Conservation (phyloP, 2,329 filamentous ascomycete genomes). For the Arthroderma uncinatum region DNA sequence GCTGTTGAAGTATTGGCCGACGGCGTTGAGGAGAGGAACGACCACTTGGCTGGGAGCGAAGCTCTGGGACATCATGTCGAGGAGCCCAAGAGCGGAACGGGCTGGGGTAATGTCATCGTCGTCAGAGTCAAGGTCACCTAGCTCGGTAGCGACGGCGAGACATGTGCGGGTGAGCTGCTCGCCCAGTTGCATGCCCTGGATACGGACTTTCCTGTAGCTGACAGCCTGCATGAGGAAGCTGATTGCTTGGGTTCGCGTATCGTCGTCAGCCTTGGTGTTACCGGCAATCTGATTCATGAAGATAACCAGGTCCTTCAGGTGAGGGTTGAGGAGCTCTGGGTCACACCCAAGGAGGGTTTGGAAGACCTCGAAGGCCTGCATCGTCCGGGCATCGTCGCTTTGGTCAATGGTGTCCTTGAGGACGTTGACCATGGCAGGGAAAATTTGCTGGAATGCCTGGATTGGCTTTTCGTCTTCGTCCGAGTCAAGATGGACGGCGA, state of each 20-base stretch:
- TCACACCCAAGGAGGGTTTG: conserved; percentile 89
- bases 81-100: conserved; percentile 69
- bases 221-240: conserved; percentile 90
- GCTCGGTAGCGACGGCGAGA: conserved; percentile 80
- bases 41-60: conserved; percentile 89
- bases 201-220: conserved; percentile 86
- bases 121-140: conserved; percentile 55
- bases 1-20: conserved; percentile 68
- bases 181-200: conserved; percentile 80
- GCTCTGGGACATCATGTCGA: conserved; percentile 79
- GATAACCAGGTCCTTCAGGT: conserved; percentile 79
- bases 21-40: conserved; percentile 76
- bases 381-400: conserved; percentile 74
- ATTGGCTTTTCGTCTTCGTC: conserved; percentile 71
- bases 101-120: conserved; percentile 81
- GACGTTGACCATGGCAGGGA: conserved; percentile 81
- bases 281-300: conserved; percentile 86
- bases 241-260: conserved; percentile 78
- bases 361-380: conserved; percentile 91
- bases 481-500: conserved; percentile 76
- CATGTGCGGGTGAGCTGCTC: conserved; percentile 78
- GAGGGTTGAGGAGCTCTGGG: conserved; percentile 65
- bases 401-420: conserved; percentile 72
- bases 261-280: conserved; percentile 67
- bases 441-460: conserved; percentile 62